Conservation (phyloP, 2,329 filamentous ascomycete genomes). For the Lasiodiplodia hormozganensis region DNA sequence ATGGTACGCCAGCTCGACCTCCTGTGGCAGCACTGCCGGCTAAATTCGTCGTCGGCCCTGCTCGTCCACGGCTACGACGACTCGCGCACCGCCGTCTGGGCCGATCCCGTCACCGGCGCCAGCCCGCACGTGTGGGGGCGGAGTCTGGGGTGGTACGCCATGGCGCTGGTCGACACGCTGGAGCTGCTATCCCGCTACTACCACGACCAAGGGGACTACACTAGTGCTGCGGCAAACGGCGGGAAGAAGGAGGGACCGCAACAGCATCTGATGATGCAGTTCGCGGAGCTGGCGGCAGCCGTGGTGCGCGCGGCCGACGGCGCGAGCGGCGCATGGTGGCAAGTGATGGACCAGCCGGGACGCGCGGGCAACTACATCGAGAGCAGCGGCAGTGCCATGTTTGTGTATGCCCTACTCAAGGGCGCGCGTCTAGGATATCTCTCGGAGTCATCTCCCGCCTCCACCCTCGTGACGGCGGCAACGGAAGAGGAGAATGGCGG, state of each 20-base stretch:
- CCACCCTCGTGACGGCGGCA: slow-evolving; percentile 34
- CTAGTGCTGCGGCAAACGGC: too few relatives aligned
- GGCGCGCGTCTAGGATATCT: slow-evolving; percentile 43
- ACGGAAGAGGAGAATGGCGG: slow-evolving; percentile 30
- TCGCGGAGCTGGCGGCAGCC: slow-evolving; percentile 45
- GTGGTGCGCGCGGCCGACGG: slow-evolving; percentile 52
- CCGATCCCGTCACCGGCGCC: slow-evolving; percentile 43
- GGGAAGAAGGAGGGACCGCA: slow-evolving; percentile 33
- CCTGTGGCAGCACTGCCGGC: slow-evolving; percentile 44
- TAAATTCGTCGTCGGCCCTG: slow-evolving; percentile 39
- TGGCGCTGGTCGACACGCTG: slow-evolving; percentile 55
- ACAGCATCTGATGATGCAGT: slow-evolving; percentile 31
- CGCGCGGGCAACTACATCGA: slow-evolving; percentile 65
- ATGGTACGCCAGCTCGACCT: slow-evolving; percentile 45
- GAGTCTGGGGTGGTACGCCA: slow-evolving; percentile 48
- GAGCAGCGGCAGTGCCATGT: slow-evolving; percentile 64
- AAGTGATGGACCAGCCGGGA: slow-evolving; percentile 59
- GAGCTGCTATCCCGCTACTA: slow-evolving; percentile 50
- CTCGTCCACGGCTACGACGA: slow-evolving; percentile 46
- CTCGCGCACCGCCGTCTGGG: slow-evolving; percentile 44
- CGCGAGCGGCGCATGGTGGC: slow-evolving; percentile 61
- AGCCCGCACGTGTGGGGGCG: slow-evolving; percentile 47
- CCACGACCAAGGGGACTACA: slow-evolving; percentile 32
- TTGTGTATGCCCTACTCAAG: slow-evolving; percentile 46
- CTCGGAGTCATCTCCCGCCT: slow-evolving; percentile 30